Conservation (phyloP, 2,329 filamentous ascomycete species). For the Beauveria scarabaeidicola region DNA sequence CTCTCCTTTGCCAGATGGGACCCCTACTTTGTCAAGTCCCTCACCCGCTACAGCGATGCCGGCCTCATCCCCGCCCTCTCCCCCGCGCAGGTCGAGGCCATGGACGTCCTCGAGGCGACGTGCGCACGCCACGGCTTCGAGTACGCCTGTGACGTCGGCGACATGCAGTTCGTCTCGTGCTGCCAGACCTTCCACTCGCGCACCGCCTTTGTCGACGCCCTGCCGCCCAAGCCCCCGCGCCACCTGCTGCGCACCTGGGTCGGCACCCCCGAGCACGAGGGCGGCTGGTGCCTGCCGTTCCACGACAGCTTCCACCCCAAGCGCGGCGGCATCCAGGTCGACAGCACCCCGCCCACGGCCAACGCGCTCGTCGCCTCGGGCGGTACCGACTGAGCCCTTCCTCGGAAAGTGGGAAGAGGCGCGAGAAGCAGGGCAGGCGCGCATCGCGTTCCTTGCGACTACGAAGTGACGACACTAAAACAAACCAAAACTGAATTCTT, state of each 20-base stretch:
- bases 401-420: not conserved
- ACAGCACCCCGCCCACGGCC: slow-evolving; percentile 66
- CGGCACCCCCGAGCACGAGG: slow-evolving; percentile 70
- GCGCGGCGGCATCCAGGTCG: slow-evolving; percentile 79
- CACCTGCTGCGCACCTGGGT: slow-evolving; percentile 83
- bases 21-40: slow-evolving; percentile 75
- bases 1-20: slow-evolving; percentile 63
- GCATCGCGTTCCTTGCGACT: not conserved
- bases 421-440: not conserved
- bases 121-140: slow-evolving; percentile 41
- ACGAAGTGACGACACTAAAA: not conserved
- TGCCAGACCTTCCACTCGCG: slow-evolving; percentile 10
- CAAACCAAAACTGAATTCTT: not conserved
- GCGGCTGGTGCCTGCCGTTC: slow-evolving; percentile 79
- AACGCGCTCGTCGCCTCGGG: slow-evolving; percentile 5
- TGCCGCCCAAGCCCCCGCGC: slow-evolving; percentile 59
- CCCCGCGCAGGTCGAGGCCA: slow-evolving; percentile 58
- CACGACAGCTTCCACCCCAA: slow-evolving; percentile 77
- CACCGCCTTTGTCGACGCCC: slow-evolving; percentile 32
- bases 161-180: slow-evolving; percentile 59
- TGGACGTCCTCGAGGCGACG: slow-evolving; percentile 53
- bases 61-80: slow-evolving; percentile 68
- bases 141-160: slow-evolving; percentile 52
- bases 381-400: not conserved
- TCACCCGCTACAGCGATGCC: slow-evolving; percentile 63